phyloP scores from a whole-genome alignment of 805 yeast species.

The Cyberlindnera japonica region DNA sequence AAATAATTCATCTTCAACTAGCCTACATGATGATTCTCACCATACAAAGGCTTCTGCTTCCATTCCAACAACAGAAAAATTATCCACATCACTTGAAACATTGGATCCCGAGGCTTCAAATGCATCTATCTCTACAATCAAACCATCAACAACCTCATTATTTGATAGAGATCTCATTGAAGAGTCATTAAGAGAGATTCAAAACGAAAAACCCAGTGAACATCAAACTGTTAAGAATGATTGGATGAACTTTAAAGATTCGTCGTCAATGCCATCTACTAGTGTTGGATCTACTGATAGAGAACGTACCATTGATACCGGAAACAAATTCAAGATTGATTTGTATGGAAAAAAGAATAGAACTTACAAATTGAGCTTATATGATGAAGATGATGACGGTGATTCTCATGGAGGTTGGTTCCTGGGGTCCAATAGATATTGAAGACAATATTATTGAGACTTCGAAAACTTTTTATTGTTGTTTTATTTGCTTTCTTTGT shows the following conservation, averaged over 20 bases:
- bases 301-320: not conserved
- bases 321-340: constrained; percentile 24
- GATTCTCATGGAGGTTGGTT: constrained; percentile 20
- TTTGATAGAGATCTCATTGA: constrained; percentile 26
- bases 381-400: constrained; percentile 15
- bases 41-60: no score
- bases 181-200: constrained; percentile 20
- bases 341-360: constrained; percentile 27
- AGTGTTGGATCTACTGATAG: not conserved
- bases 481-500: not conserved
- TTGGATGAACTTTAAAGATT: constrained; percentile 6
- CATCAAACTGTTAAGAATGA: constrained; percentile 1
- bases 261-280: not conserved
- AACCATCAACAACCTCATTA: constrained; percentile 7
- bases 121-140: constrained; percentile 5
- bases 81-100: not conserved
- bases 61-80: not conserved
- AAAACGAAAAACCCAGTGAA: constrained; percentile 1
- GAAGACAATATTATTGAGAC: not conserved
- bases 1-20: constrained; percentile 24
- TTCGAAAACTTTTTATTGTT: not conserved
- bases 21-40: constrained; percentile 15
- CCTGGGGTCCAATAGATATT: constrained; percentile 24
- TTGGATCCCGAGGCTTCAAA: not conserved
- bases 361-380: constrained; percentile 20